phyloP scores from a whole-genome alignment of 768 basidiomycete species.

The Agaricus blazei region DNA sequence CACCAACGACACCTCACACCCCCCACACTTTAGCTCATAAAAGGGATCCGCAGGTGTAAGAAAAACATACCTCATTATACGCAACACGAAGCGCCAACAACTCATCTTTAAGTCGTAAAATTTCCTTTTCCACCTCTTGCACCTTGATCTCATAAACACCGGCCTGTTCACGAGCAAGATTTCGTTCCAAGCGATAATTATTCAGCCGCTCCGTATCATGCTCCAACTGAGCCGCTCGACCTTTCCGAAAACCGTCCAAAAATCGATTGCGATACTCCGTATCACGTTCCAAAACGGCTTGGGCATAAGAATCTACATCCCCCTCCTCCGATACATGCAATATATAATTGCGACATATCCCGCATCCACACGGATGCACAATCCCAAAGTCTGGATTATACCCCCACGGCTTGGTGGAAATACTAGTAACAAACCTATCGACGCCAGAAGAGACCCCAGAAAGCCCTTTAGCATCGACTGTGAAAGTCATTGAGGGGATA shows the following conservation, averaged over 20 bases:
- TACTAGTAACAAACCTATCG: neutral
- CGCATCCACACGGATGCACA: constrained; percentile 13
- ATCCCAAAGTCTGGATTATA: constrained; percentile 15
- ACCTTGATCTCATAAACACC: constrained; percentile 12
- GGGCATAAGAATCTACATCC: constrained; percentile 9
- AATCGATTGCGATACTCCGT: constrained; percentile 1
- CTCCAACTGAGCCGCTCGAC: constrained; percentile 12
- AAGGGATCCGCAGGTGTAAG: neutral
- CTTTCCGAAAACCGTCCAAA: constrained; percentile 15
- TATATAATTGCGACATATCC: constrained; percentile 13
- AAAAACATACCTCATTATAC: constrained; percentile 12
- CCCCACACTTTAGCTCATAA: neutral
- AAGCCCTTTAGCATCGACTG: too few relatives aligned
- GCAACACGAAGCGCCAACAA: constrained; percentile 19
- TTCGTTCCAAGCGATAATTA: constrained; percentile 16
- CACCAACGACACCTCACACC: neutral
- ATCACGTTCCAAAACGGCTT: constrained; percentile 14
- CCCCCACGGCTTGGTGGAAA: constrained; percentile 3
- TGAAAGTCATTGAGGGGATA: too few relatives aligned
- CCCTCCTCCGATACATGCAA: constrained; percentile 10
- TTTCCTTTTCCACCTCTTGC: constrained; percentile 13
- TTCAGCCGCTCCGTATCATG: constrained; percentile 13
- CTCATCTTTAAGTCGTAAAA: constrained; percentile 17
- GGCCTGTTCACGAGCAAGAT: constrained; percentile 14
- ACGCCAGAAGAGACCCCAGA: neutral